Conservation (phyloP, 768 basidiomycete species). For the Clavulina sp. region DNA sequence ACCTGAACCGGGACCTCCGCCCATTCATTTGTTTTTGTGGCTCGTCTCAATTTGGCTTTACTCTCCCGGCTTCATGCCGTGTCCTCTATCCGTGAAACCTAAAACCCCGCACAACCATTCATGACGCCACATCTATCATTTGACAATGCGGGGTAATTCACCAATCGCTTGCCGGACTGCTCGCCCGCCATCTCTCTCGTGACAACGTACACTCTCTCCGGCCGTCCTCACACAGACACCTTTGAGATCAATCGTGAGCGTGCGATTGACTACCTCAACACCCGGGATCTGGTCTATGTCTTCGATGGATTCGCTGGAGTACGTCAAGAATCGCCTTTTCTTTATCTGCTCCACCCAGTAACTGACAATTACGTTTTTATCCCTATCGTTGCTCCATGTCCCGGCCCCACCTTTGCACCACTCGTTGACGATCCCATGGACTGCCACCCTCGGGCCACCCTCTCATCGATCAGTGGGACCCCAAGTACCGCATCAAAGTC, state of each 20-base stretch:
- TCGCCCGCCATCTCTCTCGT: neutral
- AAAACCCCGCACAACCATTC: too few species aligned
- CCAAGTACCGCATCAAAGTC: constrained; percentile 98
- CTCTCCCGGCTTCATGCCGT: too few species aligned
- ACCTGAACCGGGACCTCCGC: too few species aligned
- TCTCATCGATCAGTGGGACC: constrained; percentile 47
- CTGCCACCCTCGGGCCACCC: neutral
- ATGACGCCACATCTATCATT: neutral
- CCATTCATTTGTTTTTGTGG: too few species aligned
- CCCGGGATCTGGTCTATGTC: constrained; percentile 93
- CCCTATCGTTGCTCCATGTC: neutral
- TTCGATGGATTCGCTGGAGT: constrained; percentile 88
- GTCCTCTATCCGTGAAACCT: too few species aligned
- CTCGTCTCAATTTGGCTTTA: too few species aligned
- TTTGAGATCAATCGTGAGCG: constrained; percentile 99
- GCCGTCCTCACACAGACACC: constrained; percentile 47
- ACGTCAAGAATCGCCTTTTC: neutral
- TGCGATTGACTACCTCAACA: constrained; percentile 97
- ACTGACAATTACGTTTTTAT: too few species aligned
- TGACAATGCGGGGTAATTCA: neutral
- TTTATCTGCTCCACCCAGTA: neutral
- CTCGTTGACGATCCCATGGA: neutral
- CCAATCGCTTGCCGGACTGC: neutral
- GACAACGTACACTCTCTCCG: constrained; percentile 7
- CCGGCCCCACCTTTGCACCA: neutral